These are phyloP conservation scores for Blepharisma undulans DNA, from an alignment of 169 alveolate genomes.

Conservation along the genomic window DNA sequence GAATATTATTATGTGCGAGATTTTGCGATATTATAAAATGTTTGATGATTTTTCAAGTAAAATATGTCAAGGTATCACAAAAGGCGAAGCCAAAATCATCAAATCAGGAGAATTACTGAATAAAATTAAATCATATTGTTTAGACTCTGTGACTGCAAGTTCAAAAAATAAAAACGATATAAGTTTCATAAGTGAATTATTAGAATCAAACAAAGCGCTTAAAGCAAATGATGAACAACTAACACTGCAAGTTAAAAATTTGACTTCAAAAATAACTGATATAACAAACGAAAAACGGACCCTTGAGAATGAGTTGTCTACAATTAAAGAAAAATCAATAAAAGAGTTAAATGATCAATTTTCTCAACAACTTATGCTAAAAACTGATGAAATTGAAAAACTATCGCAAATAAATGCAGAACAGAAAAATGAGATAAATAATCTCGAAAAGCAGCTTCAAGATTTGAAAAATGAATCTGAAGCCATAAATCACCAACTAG, in stretches of 20 bases:
- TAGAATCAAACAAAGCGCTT: not conserved
- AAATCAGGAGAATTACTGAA: not conserved
- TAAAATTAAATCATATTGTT: not conserved
- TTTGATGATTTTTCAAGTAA: not conserved
- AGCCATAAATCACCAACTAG: not conserved
- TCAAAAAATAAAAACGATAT: not conserved
- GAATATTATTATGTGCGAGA: not conserved
- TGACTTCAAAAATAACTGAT: not conserved
- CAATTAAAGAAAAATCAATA: not conserved
- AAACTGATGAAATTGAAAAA: not conserved
- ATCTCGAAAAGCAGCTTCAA: not conserved
- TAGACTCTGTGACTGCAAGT: not conserved
- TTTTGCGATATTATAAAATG: not conserved
- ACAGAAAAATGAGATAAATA: not conserved
- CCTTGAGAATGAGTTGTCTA: not conserved
- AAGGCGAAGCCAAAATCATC: not conserved
- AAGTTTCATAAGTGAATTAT: not conserved
- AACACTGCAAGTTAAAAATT: not conserved
- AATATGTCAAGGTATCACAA: not conserved
- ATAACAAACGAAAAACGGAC: not conserved
- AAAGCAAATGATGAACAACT: not conserved
- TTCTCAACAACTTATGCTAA: not conserved
- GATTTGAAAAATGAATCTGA: not conserved
- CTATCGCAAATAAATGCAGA: not conserved
- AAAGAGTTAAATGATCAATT: not conserved